Conservation (phyloP, 2,329 filamentous ascomycete species). For the Talaromyces islandicus region DNA sequence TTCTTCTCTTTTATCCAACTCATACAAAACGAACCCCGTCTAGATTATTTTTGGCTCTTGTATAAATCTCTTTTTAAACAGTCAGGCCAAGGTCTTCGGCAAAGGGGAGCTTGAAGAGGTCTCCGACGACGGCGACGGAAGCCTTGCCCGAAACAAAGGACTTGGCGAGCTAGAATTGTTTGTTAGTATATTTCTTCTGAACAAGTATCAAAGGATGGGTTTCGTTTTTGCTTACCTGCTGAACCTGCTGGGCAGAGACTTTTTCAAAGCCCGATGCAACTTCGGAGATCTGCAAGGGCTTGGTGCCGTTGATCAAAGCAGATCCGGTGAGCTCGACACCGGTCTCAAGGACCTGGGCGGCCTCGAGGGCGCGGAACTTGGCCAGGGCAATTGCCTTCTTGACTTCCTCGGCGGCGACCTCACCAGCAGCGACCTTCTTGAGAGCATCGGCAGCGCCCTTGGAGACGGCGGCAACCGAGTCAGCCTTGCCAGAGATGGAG, state of each 20-base stretch:
- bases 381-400: slow-evolving; percentile 87
- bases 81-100: slow-evolving; percentile 90
- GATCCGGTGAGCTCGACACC: slow-evolving; percentile 80
- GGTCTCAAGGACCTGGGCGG: slow-evolving; percentile 68
- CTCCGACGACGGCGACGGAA: slow-evolving; percentile 81
- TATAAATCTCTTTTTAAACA: slow-evolving; percentile 58
- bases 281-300: slow-evolving; percentile 77
- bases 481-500: slow-evolving; percentile 68
- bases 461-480: slow-evolving; percentile 67
- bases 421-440: slow-evolving; percentile 71
- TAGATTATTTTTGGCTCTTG: neutral
- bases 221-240: slow-evolving; percentile 62
- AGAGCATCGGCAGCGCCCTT: slow-evolving; percentile 73
- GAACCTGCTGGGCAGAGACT: slow-evolving; percentile 77
- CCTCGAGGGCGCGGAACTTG: slow-evolving; percentile 85
- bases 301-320: slow-evolving; percentile 72
- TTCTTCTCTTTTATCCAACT: neutral
- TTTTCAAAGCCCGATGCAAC: slow-evolving; percentile 71
- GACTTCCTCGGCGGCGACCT: slow-evolving; percentile 76
- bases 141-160: slow-evolving; percentile 82
- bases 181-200: slow-evolving; percentile 19
- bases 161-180: slow-evolving; percentile 67
- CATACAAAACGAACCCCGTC: neutral
- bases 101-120: slow-evolving; percentile 84
- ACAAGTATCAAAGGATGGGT: neutral